phyloP scores from a whole-genome alignment of 2,329 filamentous ascomycete species.

The Juglanconis sp. region DNA sequence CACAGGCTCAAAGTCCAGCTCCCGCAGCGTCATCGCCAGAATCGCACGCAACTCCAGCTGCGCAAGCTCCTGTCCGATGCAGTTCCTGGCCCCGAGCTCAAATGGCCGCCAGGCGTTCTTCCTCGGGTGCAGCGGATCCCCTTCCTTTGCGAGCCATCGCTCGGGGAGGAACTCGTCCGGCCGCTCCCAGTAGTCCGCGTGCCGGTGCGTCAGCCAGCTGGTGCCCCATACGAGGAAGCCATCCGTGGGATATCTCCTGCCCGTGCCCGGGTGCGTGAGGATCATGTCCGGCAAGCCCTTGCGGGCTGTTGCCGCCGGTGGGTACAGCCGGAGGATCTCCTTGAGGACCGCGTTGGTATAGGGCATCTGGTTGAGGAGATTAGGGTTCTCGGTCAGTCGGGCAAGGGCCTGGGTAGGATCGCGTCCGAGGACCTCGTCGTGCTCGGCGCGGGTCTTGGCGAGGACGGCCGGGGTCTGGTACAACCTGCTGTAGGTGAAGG shows the following conservation, averaged over 20 bases:
- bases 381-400: slow-evolving; percentile 36
- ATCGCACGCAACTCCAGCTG: slow-evolving; percentile 32
- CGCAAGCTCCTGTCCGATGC: slow-evolving; percentile 35
- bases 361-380: slow-evolving; percentile 44
- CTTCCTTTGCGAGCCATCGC: slow-evolving; percentile 33
- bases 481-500: slow-evolving; percentile 17
- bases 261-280: slow-evolving; percentile 32
- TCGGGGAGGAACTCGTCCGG: slow-evolving; percentile 39
- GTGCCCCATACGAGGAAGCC: slow-evolving; percentile 24
- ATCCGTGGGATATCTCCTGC: slow-evolving; percentile 34
- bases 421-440: slow-evolving; percentile 25
- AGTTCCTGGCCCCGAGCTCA: slow-evolving; percentile 34
- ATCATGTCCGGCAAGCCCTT: slow-evolving; percentile 28
- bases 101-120: slow-evolving; percentile 33
- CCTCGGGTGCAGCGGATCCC: slow-evolving; percentile 24
- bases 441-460: slow-evolving; percentile 27
- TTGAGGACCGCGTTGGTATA: slow-evolving; percentile 54
- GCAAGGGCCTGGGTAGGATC: slow-evolving; percentile 30
- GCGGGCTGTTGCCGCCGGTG: slow-evolving; percentile 42
- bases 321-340: slow-evolving; percentile 51
- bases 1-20: slow-evolving; percentile 14
- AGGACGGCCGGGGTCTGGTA: slow-evolving; percentile 24
- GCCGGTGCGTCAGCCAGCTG: slow-evolving; percentile 26
- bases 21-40: slow-evolving; percentile 18
- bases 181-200: slow-evolving; percentile 34